Evolutionary conservation across 2,329 filamentous ascomycete species (phyloP), one percentile per base, ranked within the genome.

Genomic region (Geosmithia putterillii): DNA sequence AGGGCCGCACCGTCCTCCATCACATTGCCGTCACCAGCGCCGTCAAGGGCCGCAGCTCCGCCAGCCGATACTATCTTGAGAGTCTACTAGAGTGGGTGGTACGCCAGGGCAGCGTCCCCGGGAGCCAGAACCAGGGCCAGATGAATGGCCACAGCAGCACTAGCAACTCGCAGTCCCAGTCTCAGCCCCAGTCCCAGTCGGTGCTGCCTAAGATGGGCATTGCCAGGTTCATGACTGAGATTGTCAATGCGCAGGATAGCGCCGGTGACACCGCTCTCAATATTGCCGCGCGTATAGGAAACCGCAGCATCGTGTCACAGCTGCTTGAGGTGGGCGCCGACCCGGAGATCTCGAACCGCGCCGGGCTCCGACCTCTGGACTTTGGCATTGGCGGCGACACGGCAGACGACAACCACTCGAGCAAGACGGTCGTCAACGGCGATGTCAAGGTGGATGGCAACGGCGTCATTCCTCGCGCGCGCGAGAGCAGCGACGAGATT

Each of bases 1-100:
- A 88, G 60, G 89, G 89, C 8, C 76, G 92, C 34, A 96, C 90
- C 0, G 88, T 96, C 14, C 69, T 98, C 20, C 92, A 98, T 57
- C 92, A 98, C 57, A 96, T 98, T 53, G 89, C 92, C 5, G 80
- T 96, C 28, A 94, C 92, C 15, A 95, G 89, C 48, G 92, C 89
- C 7, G 92, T 96, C 54, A 95, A 95, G 58, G 90, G 90, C 7
- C 80, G 92, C 41, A 89, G 86, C 45, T 81, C 86, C 37, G 90
- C 92, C 19, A 94, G 88, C 58, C 86, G 90, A 50, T 95, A 96
- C 59, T 98, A 98, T 54, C 76, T 98, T 2, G 92, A 98, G 63
- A 90, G 87, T 22, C 71, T 98, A 10, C 71, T 98, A 1, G 90
- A 95, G 57, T 96, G 94, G 69, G 84, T 96, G 12, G 89, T 96